A percentile compares a stretch with the other conserved stretches of the same genome.
These are phyloP conservation scores for Metschnikowia cubensis DNA, from an alignment of 805 yeast species.

Conservation along the genomic window DNA sequence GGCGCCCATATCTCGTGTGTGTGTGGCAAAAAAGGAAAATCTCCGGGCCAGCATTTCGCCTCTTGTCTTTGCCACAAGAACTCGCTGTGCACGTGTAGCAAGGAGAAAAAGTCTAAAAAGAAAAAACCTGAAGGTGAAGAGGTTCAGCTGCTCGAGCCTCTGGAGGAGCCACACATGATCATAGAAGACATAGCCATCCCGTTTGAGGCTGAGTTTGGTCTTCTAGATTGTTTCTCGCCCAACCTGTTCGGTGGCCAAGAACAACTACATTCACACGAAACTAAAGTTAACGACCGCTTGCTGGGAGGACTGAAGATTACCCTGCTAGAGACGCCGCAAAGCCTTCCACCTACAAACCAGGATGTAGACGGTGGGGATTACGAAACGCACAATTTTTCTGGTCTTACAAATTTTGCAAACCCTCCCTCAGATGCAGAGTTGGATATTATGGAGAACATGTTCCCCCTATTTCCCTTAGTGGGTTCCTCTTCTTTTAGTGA, in stretches of 20 bases:
- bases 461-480: constrained; percentile 42
- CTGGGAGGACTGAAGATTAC: neutral
- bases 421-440: constrained; percentile 21
- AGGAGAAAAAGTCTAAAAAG: constrained; percentile 20
- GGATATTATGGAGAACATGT: constrained; percentile 33
- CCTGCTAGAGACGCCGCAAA: neutral
- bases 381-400: neutral
- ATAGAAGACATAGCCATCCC: constrained; percentile 31
- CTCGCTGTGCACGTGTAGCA: constrained; percentile 38
- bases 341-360: neutral
- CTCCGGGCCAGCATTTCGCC: constrained; percentile 34
- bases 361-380: neutral
- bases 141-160: neutral
- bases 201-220: constrained; percentile 34
- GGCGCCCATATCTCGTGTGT: constrained; percentile 67
- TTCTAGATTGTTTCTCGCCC: constrained; percentile 35
- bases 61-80: constrained; percentile 38
- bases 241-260: neutral
- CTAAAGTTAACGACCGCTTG: neutral
- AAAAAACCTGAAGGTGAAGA: neutral
- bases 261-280: neutral
- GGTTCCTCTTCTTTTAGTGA: constrained; percentile 37
- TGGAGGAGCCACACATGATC: neutral
- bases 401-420: constrained; percentile 12
- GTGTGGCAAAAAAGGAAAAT: constrained; percentile 55